Conservation (phyloP, 352 stramenopile species). For the Globisporangium sylvaticum region DNA sequence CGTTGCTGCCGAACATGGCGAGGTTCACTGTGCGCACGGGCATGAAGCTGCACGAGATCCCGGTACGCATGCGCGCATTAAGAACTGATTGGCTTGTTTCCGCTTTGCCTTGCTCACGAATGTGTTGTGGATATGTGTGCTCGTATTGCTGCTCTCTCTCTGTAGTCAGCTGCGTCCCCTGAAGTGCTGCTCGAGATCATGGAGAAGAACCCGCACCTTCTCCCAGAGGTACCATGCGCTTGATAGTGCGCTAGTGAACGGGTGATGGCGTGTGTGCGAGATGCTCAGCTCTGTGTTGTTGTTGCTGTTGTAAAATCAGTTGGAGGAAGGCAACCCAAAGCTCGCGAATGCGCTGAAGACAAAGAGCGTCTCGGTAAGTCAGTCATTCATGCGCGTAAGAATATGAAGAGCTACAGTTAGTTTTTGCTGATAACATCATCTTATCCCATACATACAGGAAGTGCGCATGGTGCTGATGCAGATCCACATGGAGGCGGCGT, state of each 20-base stretch:
- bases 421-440: not conserved
- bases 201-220: slow-evolving; percentile 72
- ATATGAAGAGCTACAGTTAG: not conserved
- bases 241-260: not conserved
- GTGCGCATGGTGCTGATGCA: slow-evolving; percentile 81
- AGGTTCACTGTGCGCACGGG: slow-evolving; percentile 42
- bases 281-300: not conserved
- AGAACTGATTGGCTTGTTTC: not conserved
- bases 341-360: slow-evolving; percentile 59
- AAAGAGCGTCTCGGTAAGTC: slow-evolving; percentile 58
- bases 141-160: not conserved
- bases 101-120: not conserved
- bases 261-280: not conserved
- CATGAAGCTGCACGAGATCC: slow-evolving; percentile 81
- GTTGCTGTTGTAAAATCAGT: slow-evolving; percentile 20
- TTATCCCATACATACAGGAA: too few species aligned
- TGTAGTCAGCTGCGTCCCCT: slow-evolving; percentile 51
- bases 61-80: slow-evolving; percentile 26
- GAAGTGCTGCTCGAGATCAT: slow-evolving; percentile 82
- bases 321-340: slow-evolving; percentile 58
- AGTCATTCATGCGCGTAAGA: not conserved
- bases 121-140: not conserved
- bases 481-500: slow-evolving; percentile 81
- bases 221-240: slow-evolving; percentile 39
- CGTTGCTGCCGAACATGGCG: slow-evolving; percentile 11